Evolutionary conservation across 768 basidiomycete species (phyloP).

Genomic region (Rhizopogon sp.): DNA sequence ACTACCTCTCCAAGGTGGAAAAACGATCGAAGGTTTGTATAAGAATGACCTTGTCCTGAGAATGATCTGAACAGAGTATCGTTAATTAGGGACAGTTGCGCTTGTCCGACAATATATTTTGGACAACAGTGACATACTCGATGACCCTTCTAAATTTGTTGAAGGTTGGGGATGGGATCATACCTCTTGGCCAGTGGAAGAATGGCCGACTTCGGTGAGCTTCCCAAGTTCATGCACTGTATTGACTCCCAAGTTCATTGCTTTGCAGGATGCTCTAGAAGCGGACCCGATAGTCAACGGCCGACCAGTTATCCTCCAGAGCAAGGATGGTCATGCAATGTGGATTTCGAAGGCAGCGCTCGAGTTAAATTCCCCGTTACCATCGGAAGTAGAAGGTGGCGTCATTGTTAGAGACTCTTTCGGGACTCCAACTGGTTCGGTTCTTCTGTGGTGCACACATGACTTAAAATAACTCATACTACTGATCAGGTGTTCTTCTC

Average conservation of each 20-base stretch:
- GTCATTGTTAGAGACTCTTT: conserved; percentile 62
- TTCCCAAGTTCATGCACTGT: conserved; percentile 16
- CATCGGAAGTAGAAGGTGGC: conserved; percentile 73
- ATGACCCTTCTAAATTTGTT: conserved; percentile 57
- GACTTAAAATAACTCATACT: conserved; percentile 3
- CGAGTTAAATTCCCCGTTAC: conserved; percentile 53
- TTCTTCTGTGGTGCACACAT: conserved; percentile 2
- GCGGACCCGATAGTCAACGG: conserved; percentile 60
- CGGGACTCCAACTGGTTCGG: conserved; percentile 68
- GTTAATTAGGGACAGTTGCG: conserved; percentile 49
- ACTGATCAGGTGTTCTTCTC: conserved; percentile 56
- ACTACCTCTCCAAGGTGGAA: conserved; percentile 60
- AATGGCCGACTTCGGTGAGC: conserved; percentile 64
- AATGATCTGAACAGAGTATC: background rate
- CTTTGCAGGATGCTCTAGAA: conserved; percentile 62
- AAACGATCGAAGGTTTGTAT: conserved; percentile 47
- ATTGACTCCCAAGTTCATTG: background rate
- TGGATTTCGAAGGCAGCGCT: conserved; percentile 76
- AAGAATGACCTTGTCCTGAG: too few species aligned
- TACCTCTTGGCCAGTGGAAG: conserved; percentile 57
- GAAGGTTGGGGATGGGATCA: conserved; percentile 92
- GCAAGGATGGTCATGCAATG: conserved; percentile 85
- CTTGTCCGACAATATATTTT: conserved; percentile 60
- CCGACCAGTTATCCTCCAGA: conserved; percentile 70
- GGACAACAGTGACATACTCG: conserved; percentile 48